Base-by-base conservation (phyloP, 768 basidiomycete genomes). In the Russula emetica region DNA sequence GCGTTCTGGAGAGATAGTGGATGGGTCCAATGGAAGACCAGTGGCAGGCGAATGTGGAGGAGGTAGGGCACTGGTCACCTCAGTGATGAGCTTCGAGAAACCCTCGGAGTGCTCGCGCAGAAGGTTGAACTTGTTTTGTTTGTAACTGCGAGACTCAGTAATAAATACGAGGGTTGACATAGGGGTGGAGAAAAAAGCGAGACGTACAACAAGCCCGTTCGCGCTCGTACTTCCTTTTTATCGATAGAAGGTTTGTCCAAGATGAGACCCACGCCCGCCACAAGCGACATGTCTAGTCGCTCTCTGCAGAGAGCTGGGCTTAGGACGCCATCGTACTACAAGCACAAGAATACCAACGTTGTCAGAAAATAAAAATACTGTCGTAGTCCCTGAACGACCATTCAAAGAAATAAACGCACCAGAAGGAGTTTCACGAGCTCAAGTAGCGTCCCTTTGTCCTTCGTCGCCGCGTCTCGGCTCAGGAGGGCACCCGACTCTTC, bases 41-140 rank as follows among this genome's bases (percentile, higher is more conserved):
- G 88, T 89, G 24, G 78, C 72, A 30, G 84, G 72, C 5, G 85
- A 85, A 74, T 94, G 90, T 9, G 91, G 76, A 26, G 86, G 85
- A 1, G 91, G 92, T 55, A 94, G 76, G 70, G 82, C 83, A 67
- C 86, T 86, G 13, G 86, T 85, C 44, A 99, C 78, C 70, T 98
- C 92, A 11, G 88, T 84, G 30, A 88, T 84, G 36, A 98, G 84
- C 74, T 95, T 94, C 73, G 92, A 92, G 77, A 94, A 99, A 9
- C 97, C 97, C 77, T 98, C 96, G 0, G 94, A 94, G 70, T 97
- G 92, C 77, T 99, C 97, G 42, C 97, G 88, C 18, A 98, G 83
- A 44, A 99, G 83, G 72, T 98, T 99, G 80, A 95, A 96, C 76
- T 98, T 99, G 77, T 94, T 94, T 75, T 99, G 96, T 74, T 94